These are phyloP conservation scores for Hypoxylon sp. DNA, from an alignment of 2,329 filamentous ascomycete species.

Conservation along the genomic window DNA sequence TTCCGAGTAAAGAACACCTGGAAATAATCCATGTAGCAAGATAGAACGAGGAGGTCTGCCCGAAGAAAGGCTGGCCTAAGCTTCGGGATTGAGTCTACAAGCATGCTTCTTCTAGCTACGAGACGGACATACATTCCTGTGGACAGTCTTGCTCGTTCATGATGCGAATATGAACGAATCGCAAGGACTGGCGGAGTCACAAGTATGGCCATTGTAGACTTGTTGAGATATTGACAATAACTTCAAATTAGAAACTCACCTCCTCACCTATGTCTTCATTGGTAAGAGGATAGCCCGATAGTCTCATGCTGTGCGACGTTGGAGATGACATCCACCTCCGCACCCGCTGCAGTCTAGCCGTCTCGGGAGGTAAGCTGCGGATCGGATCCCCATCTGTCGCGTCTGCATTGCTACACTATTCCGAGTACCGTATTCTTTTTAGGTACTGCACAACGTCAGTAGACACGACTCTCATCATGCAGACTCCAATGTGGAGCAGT, in stretches of 20 bases:
- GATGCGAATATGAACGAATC: not conserved
- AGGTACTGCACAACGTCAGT: conserved; percentile 1
- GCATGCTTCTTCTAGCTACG: not conserved
- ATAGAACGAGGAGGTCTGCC: conserved; percentile 74
- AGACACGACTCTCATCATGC: not conserved
- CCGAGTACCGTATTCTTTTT: conserved; percentile 4
- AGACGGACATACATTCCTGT: not conserved
- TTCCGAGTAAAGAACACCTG: conserved; percentile 71
- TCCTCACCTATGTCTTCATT: conserved; percentile 15
- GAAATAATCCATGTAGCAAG: conserved; percentile 69
- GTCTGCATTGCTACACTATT: conserved; percentile 11
- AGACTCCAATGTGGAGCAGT: conserved; percentile 14
- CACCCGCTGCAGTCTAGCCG: conserved; percentile 24
- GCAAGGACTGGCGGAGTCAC: not conserved
- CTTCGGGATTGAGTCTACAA: conserved; percentile 63
- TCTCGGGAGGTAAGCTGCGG: conserved; percentile 24
- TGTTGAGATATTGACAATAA: not conserved
- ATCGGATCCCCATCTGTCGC: conserved; percentile 27
- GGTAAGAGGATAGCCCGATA: conserved; percentile 28
- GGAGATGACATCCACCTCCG: conserved; percentile 30
- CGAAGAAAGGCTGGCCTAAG: conserved; percentile 70
- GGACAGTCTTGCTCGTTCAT: not conserved
- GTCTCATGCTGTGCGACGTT: conserved; percentile 36
- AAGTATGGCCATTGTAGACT: conserved; percentile 7
- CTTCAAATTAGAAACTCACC: not conserved